Base-by-base conservation (phyloP, 345 rosid species). In the Populus pruinosa region DNA sequence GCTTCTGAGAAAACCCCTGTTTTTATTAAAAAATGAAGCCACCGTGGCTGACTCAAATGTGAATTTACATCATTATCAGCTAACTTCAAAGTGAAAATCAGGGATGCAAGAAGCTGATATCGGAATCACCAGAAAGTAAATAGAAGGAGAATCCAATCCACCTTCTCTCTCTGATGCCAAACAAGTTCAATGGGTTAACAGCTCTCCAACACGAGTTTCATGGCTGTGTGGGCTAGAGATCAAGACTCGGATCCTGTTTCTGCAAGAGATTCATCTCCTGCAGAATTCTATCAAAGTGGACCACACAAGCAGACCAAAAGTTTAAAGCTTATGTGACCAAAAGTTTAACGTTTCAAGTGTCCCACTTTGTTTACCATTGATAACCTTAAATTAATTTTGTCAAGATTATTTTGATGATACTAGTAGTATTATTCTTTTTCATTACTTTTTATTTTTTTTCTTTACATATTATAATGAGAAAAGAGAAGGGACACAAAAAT, bases 221-320 rank as follows among this genome's bases (percentile, higher is more conserved):
- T 17, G 70, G 44, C 61, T 18, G n/a, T 18, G 35, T n/a, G 21
- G 53, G 18, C 56, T 27, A 11, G 8, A 29, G 11, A 53, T 78
- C 81, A 71, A 36, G 81, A 65, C 27, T 47, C 64, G 0, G 76
- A 65, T 71, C 64, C 77, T 36, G 77, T 79, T 64, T 36, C 84
- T 9, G 75, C 43, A 69, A 78, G 43, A 17, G 83, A 74, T n/a
- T 76, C 77, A 56, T 76, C 84, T 0, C 83, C 82, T 4, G 73
- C 82, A 65, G 91, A 69, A 78, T n/a, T n/a, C n/a, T n/a, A 39
- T 39, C 12, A 8, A 8, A 39, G 2, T 8, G 9, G 2, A 0
- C 43, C 43, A 39, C 2, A 39, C 2, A 2, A 2, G 43, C 2
- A 39, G 0, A 0, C 12, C 43, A 8, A 39, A 39, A 39, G 43